Conservation (phyloP, 176 grass and related monocot species). For the Rhynchospora breviuscula region DNA sequence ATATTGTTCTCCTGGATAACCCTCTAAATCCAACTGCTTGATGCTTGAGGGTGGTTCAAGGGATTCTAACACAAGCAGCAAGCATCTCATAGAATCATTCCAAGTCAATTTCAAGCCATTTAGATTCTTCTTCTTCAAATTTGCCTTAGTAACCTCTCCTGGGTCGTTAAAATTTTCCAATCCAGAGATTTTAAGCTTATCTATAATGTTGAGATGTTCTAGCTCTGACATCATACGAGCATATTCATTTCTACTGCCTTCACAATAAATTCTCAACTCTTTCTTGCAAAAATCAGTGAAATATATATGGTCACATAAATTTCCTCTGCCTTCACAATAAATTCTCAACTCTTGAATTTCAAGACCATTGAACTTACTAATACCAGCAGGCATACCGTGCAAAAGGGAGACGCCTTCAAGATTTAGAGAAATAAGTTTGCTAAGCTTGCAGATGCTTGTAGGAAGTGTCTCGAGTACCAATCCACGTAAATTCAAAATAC, state of each 20-base stretch:
- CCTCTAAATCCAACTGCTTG: not conserved
- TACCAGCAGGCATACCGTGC: not conserved
- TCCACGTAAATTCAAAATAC: not conserved
- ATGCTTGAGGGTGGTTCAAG: not conserved
- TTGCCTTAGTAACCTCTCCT: not conserved
- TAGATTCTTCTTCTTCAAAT: not conserved
- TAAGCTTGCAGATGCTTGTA: not conserved
- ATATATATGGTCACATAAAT: too few relatives aligned
- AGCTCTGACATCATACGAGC: not conserved
- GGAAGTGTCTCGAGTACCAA: not conserved
- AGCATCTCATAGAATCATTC: too few relatives aligned
- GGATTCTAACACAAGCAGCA: not conserved
- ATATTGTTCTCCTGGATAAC: not conserved
- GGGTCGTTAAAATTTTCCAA: not conserved
- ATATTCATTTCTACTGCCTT: not conserved
- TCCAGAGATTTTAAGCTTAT: not conserved
- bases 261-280: too few relatives aligned
- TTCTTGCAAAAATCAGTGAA: too few relatives aligned
- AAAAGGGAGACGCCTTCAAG: not conserved
- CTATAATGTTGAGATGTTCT: not conserved
- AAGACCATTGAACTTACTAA: not conserved
- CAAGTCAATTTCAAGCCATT: not conserved
- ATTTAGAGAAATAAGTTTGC: not conserved
- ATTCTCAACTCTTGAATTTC: not conserved
- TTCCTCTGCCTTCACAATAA: not conserved